Evolutionary conservation across 805 yeast genomes (phyloP).

Genomic region (Kodamaea leandrae): DNA sequence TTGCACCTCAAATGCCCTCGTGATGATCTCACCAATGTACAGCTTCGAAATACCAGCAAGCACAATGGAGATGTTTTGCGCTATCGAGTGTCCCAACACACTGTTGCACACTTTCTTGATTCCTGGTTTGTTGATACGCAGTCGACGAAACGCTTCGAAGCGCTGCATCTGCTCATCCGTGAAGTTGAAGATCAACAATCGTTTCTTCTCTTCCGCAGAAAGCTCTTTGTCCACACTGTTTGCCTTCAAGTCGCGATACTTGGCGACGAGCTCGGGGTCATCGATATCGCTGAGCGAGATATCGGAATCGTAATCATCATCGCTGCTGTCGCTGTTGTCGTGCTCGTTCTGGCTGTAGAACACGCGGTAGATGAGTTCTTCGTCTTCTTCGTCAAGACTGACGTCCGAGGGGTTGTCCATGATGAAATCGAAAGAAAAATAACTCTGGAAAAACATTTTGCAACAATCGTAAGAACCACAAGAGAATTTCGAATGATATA

Average conservation of each 20-base stretch:
- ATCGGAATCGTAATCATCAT: constrained; percentile 24
- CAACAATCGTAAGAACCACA: no score
- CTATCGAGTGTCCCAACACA: constrained; percentile 74
- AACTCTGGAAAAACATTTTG: no score
- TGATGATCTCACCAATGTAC: constrained; percentile 86
- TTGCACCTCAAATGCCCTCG: constrained; percentile 73
- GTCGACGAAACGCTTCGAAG: constrained; percentile 82
- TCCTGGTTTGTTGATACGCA: constrained; percentile 58
- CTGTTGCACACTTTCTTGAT: constrained; percentile 79
- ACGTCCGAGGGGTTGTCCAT: no score
- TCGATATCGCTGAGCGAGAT: constrained; percentile 30
- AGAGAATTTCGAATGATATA: no score
- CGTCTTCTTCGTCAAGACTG: constrained; percentile 45
- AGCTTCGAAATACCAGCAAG: constrained; percentile 85
- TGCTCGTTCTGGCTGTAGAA: constrained; percentile 28
- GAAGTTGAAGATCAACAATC: constrained; percentile 66
- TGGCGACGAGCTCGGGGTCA: constrained; percentile 30
- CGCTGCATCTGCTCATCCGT: constrained; percentile 81
- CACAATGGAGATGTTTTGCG: constrained; percentile 75
- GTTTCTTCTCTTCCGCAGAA: constrained; percentile 53
- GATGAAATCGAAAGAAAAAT: no score
- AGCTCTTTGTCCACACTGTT: constrained; percentile 26
- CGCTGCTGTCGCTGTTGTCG: constrained; percentile 20
- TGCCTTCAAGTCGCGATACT: constrained; percentile 31
- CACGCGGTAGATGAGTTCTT: constrained; percentile 43